A percentile compares a stretch with the other conserved stretches of the same genome.
Evolutionary conservation across 2,329 filamentous ascomycete genomes (phyloP).

Genomic region (Aspergillus fischeri): DNA sequence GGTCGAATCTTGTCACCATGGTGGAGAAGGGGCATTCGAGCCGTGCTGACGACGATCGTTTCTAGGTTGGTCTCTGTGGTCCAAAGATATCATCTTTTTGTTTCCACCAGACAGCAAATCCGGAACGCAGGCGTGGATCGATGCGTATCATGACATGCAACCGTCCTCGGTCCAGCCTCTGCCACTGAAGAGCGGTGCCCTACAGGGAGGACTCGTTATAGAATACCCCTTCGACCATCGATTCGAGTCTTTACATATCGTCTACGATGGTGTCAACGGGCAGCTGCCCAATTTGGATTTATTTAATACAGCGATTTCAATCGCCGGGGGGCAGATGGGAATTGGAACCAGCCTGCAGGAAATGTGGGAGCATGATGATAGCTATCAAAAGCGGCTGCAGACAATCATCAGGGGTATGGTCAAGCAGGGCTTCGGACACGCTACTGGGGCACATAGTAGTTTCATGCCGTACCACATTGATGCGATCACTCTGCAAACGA

Average conservation of each 20-base stretch:
- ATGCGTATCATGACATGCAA: conserved; percentile 93
- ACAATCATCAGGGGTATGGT: conserved; percentile 93
- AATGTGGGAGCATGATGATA: conserved; percentile 73
- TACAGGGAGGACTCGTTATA: conserved; percentile 89
- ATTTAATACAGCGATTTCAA: conserved; percentile 86
- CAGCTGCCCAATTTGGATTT: conserved; percentile 93
- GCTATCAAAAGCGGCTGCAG: conserved; percentile 73
- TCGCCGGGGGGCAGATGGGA: conserved; percentile 88
- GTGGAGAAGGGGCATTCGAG: background rate
- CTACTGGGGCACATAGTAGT: conserved; percentile 85
- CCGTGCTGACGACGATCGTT: conserved; percentile 11
- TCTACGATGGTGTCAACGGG: conserved; percentile 94
- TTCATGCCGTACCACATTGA: conserved; percentile 99
- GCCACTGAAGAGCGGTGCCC: conserved; percentile 83
- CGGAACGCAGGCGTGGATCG: conserved; percentile 93
- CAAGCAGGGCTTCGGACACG: conserved; percentile 82
- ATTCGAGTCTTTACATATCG: conserved; percentile 83
- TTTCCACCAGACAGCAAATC: conserved; percentile 84
- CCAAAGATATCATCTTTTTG: conserved; percentile 94
- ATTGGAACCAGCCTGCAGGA: conserved; percentile 79
- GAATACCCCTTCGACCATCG: conserved; percentile 83
- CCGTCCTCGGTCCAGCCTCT: conserved; percentile 67
- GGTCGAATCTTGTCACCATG: conserved; percentile 14
- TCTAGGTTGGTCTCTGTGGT: conserved; percentile 90
- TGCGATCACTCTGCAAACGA: conserved; percentile 86